These are phyloP conservation scores for Marvania coccoides DNA, from an alignment of 139 green algal genomes.

Conservation along the genomic window DNA sequence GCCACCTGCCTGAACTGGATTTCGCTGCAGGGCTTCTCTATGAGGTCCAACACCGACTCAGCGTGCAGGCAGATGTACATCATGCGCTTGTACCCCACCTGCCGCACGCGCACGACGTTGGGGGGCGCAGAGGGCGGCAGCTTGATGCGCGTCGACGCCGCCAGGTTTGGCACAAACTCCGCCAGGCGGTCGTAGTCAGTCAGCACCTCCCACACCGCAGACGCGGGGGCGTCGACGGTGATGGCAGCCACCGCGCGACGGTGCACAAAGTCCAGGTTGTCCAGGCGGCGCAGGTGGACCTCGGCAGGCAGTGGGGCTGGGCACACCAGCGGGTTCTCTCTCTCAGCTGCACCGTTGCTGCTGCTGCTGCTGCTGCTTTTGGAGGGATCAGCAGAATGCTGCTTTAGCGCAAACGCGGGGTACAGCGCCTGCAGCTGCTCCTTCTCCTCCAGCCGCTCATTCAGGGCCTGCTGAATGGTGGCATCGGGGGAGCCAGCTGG, in stretches of 20 bases:
- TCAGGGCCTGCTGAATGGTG: conserved; percentile 8
- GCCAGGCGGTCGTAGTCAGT: conserved; percentile 47
- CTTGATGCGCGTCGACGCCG: conserved; percentile 32
- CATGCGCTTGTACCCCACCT: conserved; percentile 52
- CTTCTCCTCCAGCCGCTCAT: conserved; percentile 17
- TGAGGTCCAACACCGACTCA: conserved; percentile 46
- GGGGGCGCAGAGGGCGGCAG: conserved; percentile 5
- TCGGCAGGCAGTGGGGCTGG: neutral
- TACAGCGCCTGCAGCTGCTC: conserved; percentile 19
- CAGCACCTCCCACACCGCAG: conserved; percentile 43
- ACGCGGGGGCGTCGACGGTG: conserved; percentile 23
- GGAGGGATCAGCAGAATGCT: too few species aligned
- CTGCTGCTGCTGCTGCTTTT: neutral
- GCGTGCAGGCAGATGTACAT: conserved; percentile 51
- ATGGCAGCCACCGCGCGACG: conserved; percentile 35
- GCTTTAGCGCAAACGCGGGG: conserved; percentile 6
- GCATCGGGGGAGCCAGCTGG: conserved; percentile 3
- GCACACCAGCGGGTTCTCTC: neutral
- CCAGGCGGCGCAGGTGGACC: conserved; percentile 44
- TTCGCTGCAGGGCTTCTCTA: conserved; percentile 40
- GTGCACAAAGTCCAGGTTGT: conserved; percentile 34
- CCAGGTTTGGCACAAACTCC: conserved; percentile 52
- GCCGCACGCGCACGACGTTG: conserved; percentile 32
- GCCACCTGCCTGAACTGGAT: conserved; percentile 51
- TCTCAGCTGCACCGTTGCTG: neutral